Evolutionary conservation across 2,329 filamentous ascomycete species (phyloP).

Genomic region (Elsinoe fawcettii): DNA sequence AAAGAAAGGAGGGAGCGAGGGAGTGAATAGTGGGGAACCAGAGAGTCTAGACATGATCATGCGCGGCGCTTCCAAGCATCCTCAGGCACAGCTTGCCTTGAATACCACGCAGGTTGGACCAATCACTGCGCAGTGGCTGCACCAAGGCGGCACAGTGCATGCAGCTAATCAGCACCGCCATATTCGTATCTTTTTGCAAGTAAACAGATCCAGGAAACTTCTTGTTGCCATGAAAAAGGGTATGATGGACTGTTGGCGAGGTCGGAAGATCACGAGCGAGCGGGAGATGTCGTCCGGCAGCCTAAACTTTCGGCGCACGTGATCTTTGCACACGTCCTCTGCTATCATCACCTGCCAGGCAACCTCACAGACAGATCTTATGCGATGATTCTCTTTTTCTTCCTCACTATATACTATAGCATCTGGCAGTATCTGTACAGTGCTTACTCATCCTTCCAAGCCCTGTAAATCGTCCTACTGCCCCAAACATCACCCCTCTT

Average conservation of each 20-base stretch:
- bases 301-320: not conserved
- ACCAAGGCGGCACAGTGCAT: not conserved
- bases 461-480: slow-evolving; percentile 71
- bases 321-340: not conserved
- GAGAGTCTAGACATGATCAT: too few species aligned
- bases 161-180: not conserved
- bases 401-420: not conserved
- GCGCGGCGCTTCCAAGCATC: too few species aligned
- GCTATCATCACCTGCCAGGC: not conserved
- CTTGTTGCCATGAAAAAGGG: too few species aligned
- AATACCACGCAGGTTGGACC: not conserved
- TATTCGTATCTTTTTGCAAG: too few species aligned
- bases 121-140: not conserved
- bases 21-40: too few species aligned
- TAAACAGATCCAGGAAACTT: too few species aligned
- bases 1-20: too few species aligned
- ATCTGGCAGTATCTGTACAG: not conserved
- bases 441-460: slow-evolving; percentile 56
- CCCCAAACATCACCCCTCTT: slow-evolving; percentile 83
- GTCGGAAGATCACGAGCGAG: not conserved
- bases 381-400: too few species aligned
- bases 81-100: too few species aligned
- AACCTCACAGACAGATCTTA: too few species aligned
- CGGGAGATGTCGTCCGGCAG: not conserved
- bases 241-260: too few species aligned